Percentiles rank a stretch among this genome's conserved stretches.
These are phyloP conservation scores for Cladophialophora immunda DNA, from an alignment of 2,329 filamentous ascomycete species.

Conservation along the genomic window DNA sequence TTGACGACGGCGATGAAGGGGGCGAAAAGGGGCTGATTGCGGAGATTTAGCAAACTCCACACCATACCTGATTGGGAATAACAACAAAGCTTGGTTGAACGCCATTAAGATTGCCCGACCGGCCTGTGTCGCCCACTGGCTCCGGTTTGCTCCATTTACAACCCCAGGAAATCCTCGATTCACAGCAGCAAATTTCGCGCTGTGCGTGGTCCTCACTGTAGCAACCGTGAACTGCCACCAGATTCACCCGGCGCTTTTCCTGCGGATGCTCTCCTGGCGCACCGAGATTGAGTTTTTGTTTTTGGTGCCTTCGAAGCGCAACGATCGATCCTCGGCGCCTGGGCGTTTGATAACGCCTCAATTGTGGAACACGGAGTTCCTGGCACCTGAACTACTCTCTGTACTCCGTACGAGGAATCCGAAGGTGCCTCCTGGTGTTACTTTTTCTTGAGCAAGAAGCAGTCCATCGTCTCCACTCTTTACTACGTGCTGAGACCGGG, in stretches of 20 bases:
- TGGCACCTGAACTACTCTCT: neutral
- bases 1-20: neutral
- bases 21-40: constrained; percentile 20
- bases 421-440: neutral
- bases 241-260: neutral
- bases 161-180: constrained; percentile 1
- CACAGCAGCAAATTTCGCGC: constrained; percentile 5
- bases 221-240: neutral
- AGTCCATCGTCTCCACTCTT: neutral
- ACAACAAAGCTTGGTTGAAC: constrained; percentile 37
- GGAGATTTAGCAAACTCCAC: constrained; percentile 31
- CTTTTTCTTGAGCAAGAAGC: neutral
- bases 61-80: constrained; percentile 19
- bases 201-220: neutral
- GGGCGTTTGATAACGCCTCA: neutral
- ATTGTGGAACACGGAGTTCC: neutral
- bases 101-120: constrained; percentile 37
- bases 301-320: neutral
- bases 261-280: neutral
- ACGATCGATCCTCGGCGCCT: neutral
- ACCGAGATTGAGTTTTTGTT: constrained; percentile 1
- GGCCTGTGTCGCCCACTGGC: neutral
- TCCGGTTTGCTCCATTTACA: constrained; percentile 2
- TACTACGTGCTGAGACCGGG: neutral
- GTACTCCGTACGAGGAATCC: neutral